phyloP scores from a whole-genome alignment of 192 early-diverging fungal genomes.

The Obelidium mucronatum region DNA sequence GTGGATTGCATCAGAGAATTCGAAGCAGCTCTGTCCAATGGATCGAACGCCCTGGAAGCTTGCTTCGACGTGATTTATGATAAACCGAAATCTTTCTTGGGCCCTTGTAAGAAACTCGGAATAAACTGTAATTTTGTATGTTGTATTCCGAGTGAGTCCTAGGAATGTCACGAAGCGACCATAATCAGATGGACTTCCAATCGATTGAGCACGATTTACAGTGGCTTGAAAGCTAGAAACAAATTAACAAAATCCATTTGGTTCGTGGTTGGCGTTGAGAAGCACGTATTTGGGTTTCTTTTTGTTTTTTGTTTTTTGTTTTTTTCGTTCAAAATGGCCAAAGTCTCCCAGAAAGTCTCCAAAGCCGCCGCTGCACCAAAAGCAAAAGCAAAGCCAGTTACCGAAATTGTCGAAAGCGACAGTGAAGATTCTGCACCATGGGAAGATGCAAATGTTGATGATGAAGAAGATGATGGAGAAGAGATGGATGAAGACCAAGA shows the following conservation, averaged over 20 bases:
- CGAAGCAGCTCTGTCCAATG: conserved; percentile 74
- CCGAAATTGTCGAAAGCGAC: neutral
- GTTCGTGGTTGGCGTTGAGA: no score
- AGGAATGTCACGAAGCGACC: no score
- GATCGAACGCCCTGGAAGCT: conserved; percentile 79
- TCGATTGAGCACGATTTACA: no score
- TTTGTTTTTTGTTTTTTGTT: conserved; percentile 8
- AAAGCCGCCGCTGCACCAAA: neutral
- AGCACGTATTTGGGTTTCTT: neutral
- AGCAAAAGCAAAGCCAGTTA: neutral
- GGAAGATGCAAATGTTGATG: neutral
- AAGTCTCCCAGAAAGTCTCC: neutral
- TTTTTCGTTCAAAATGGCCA: neutral
- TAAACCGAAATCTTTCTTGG: no score
- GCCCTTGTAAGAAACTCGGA: no score
- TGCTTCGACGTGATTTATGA: conserved; percentile 4
- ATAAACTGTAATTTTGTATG: no score
- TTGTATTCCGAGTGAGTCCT: no score
- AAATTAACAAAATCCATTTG: no score
- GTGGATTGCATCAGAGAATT: conserved; percentile 31
- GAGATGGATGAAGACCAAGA: conserved; percentile 20
- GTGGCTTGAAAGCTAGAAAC: no score
- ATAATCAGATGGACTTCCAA: no score
- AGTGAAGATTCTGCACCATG: neutral
- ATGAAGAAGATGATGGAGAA: conserved; percentile 5